Evolutionary conservation across 805 yeast genomes (phyloP).

Genomic region (Torulaspora delbrueckii): DNA sequence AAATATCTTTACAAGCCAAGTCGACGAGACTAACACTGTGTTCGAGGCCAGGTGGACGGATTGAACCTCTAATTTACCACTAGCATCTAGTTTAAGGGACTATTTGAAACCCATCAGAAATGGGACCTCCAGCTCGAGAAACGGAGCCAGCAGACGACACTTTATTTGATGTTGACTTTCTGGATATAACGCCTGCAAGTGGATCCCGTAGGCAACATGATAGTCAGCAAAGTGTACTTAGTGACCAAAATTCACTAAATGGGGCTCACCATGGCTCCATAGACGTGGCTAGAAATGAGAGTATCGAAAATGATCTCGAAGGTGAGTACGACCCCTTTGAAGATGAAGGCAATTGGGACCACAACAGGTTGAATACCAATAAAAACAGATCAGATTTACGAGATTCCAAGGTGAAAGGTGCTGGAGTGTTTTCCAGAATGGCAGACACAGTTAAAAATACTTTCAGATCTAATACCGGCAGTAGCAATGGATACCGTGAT

Average conservation of each 20-base stretch:
- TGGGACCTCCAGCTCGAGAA: slow-evolving; percentile 6
- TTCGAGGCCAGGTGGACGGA: background rate
- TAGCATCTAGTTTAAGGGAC: background rate
- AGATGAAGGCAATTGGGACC: slow-evolving; percentile 18
- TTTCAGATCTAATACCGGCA: slow-evolving; percentile 12
- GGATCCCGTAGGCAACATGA: slow-evolving; percentile 11
- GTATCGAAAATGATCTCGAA: slow-evolving; percentile 37
- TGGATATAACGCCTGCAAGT: slow-evolving; percentile 21
- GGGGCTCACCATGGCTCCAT: slow-evolving; percentile 34
- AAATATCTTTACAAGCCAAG: background rate
- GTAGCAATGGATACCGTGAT: slow-evolving; percentile 14
- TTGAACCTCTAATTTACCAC: background rate
- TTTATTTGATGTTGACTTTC: slow-evolving; percentile 39
- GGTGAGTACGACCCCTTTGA: slow-evolving; percentile 29
- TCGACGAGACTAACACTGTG: background rate
- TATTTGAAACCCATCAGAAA: background rate
- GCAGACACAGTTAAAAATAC: slow-evolving; percentile 19
- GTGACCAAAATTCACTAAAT: slow-evolving; percentile 9
- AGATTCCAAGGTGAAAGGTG: slow-evolving; percentile 7
- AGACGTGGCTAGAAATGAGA: slow-evolving; percentile 33
- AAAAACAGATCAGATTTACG: slow-evolving; percentile 7
- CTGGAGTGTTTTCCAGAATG: slow-evolving; percentile 20
- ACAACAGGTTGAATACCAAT: slow-evolving; percentile 8
- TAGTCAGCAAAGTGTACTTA: background rate
- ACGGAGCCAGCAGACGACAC: slow-evolving; percentile 26